These are phyloP conservation scores for Physaria fendleri DNA, from an alignment of 345 rosid genomes.

Conservation along the genomic window DNA sequence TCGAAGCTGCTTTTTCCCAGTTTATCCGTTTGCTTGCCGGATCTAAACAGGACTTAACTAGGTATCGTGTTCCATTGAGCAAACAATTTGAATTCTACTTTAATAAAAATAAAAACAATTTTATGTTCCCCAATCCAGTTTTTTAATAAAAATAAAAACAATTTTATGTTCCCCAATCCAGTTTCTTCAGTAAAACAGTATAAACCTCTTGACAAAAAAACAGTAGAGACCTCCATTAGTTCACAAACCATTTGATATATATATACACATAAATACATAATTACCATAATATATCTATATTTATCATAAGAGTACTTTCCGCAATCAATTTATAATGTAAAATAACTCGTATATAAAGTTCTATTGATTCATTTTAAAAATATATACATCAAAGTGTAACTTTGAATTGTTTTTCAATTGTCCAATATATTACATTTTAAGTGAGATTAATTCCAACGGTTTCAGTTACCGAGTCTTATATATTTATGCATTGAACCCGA, in stretches of 20 bases:
- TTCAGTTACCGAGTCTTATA: no score
- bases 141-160: no score
- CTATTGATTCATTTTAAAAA: background rate
- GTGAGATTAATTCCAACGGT: no score
- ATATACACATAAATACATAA: background rate
- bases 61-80: slow-evolving; percentile 42
- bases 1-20: slow-evolving; percentile 44
- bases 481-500: no score
- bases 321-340: background rate
- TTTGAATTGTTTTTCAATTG: no score
- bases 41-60: slow-evolving; percentile 25
- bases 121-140: slow-evolving; percentile 2
- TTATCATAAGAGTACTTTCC: background rate
- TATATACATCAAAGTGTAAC: background rate
- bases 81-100: slow-evolving; percentile 32
- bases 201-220: no score
- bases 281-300: background rate
- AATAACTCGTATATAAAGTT: background rate
- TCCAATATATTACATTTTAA: no score
- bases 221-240: slow-evolving; percentile 6
- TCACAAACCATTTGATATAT: background rate
- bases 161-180: slow-evolving; percentile 11
- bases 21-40: slow-evolving; percentile 45
- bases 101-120: background rate
- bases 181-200: slow-evolving; percentile 2